Percentiles rank a stretch among this genome's conserved stretches.
Evolutionary conservation across 768 basidiomycete genomes (phyloP).

Genomic region (Grammothele lineata): DNA sequence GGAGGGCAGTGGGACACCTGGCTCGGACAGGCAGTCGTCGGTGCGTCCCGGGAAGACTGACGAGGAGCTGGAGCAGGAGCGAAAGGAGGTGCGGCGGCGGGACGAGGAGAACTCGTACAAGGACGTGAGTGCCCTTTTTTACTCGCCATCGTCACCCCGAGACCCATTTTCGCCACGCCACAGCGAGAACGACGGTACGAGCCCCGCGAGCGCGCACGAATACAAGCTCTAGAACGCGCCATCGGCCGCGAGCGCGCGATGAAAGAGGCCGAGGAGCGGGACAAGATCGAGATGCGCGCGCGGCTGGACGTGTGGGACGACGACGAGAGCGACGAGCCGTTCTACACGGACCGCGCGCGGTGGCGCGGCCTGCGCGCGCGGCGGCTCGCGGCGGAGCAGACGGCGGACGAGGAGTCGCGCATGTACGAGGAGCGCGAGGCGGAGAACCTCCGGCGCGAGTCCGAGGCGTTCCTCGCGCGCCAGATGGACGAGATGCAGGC

Average conservation of each 20-base stretch:
- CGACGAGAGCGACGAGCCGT: constrained; percentile 88
- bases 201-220: constrained; percentile 78
- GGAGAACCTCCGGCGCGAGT: constrained; percentile 83
- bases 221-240: constrained; percentile 70
- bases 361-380: constrained; percentile 81
- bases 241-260: constrained; percentile 68
- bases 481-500: constrained; percentile 97
- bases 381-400: constrained; percentile 71
- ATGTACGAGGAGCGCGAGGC: constrained; percentile 81
- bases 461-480: constrained; percentile 87
- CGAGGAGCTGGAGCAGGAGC: constrained; percentile 81
- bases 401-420: constrained; percentile 80
- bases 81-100: constrained; percentile 67
- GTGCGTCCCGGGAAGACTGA: constrained; percentile 52
- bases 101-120: constrained; percentile 84
- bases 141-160: too few relatives aligned
- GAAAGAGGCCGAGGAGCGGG: constrained; percentile 75
- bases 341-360: constrained; percentile 85
- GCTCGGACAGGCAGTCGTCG: constrained; percentile 25
- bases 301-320: constrained; percentile 89
- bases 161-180: too few relatives aligned
- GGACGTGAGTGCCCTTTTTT: constrained; percentile 64
- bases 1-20: constrained; percentile 32
- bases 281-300: constrained; percentile 73
- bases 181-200: constrained; percentile 95